phyloP scores from a whole-genome alignment of 1,284 basidiomycete species.

The Mycena citricolor region DNA sequence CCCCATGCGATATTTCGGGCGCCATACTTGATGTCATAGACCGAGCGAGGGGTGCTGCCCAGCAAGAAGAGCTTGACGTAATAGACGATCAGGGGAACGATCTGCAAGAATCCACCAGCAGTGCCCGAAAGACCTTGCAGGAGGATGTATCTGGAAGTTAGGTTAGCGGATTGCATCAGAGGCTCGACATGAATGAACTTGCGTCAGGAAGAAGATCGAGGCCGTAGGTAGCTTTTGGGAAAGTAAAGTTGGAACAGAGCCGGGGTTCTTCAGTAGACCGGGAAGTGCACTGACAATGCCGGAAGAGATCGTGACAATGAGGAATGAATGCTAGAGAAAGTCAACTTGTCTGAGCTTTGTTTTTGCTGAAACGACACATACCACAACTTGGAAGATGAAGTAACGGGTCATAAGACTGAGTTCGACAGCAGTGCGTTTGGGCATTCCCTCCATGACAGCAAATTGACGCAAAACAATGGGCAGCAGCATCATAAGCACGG shows the following conservation, averaged over 20 bases:
- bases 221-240: slow-evolving; percentile 79
- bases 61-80: slow-evolving; percentile 85
- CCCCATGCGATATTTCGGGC: slow-evolving; percentile 78
- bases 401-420: slow-evolving; percentile 89
- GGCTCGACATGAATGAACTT: slow-evolving; percentile 16
- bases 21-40: slow-evolving; percentile 77
- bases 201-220: slow-evolving; percentile 94
- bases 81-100: slow-evolving; percentile 76
- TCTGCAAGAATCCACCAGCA: slow-evolving; percentile 79
- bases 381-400: slow-evolving; percentile 90
- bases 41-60: slow-evolving; percentile 86
- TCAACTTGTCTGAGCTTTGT: not conserved
- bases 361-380: slow-evolving; percentile 48
- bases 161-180: not conserved
- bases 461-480: slow-evolving; percentile 84
- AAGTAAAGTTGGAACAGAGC: slow-evolving; percentile 63
- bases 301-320: slow-evolving; percentile 81
- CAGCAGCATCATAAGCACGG: slow-evolving; percentile 88
- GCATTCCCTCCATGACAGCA: slow-evolving; percentile 79
- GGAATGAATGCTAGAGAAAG: slow-evolving; percentile 75
- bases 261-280: slow-evolving; percentile 60
- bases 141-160: slow-evolving; percentile 51
- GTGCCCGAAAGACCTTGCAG: slow-evolving; percentile 75
- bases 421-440: slow-evolving; percentile 80
- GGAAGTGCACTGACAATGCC: slow-evolving; percentile 76